Conservation (phyloP, 208 protist genomes). For the Crithidia acanthocephali region DNA sequence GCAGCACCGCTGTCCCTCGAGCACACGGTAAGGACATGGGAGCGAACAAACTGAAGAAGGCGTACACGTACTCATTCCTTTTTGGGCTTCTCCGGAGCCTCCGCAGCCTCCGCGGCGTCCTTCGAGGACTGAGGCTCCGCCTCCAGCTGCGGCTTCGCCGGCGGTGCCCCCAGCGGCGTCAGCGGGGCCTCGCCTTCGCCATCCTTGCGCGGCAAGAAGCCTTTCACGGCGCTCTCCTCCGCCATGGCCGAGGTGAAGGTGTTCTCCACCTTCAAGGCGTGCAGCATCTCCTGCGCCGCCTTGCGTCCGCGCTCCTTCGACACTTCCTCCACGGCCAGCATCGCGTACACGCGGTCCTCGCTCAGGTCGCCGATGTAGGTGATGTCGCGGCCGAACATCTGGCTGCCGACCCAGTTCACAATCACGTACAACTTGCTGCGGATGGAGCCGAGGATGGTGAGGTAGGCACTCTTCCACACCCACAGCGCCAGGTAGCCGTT, state of each 20-base stretch:
- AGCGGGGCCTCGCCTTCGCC: conserved; percentile 9
- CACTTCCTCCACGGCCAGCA: conserved; percentile 65
- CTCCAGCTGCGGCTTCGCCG: conserved; percentile 9
- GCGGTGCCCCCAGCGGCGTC: neutral
- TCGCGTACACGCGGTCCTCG: conserved; percentile 70
- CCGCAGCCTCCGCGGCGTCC: neutral
- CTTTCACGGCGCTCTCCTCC: conserved; percentile 38
- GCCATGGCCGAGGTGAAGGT: conserved; percentile 51
- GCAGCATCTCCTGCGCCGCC: conserved; percentile 55
- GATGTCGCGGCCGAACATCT: conserved; percentile 83
- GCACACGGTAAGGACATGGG: no score
- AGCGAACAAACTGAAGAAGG: no score
- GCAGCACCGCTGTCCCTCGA: no score
- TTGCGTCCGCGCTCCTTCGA: conserved; percentile 55
- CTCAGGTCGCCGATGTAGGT: conserved; percentile 87
- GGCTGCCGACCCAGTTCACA: conserved; percentile 83
- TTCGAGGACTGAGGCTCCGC: conserved; percentile 3
- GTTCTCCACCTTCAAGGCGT: conserved; percentile 31
- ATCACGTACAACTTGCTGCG: conserved; percentile 85
- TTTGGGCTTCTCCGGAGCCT: neutral
- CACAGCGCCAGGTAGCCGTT: conserved; percentile 78
- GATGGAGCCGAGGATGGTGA: conserved; percentile 83
- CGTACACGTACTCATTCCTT: conserved; percentile 7
- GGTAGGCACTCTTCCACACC: conserved; percentile 89
- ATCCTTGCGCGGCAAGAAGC: conserved; percentile 46